Evolutionary conservation across 2,329 filamentous ascomycete species (phyloP).

Genomic region (Exophiala xenobiotica): DNA sequence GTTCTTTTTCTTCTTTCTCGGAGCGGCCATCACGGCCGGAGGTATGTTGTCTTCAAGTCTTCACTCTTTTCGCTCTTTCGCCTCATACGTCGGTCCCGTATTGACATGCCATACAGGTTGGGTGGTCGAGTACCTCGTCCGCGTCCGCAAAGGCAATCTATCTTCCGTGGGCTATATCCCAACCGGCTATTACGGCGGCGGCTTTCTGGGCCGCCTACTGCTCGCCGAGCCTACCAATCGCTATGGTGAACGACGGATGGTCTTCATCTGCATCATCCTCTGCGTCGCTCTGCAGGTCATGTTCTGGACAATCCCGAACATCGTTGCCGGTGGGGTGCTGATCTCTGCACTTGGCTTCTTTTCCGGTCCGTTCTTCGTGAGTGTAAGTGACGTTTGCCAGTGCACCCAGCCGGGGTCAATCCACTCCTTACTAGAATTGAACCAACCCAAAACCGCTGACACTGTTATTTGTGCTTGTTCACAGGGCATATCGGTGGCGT

Average conservation of each 20-base stretch:
- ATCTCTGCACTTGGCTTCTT: slow-evolving; percentile 71
- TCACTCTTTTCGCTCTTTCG: slow-evolving; percentile 53
- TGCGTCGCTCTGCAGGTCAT: slow-evolving; percentile 64
- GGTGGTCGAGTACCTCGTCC: slow-evolving; percentile 69
- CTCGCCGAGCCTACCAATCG: slow-evolving; percentile 67
- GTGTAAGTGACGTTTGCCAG: no score
- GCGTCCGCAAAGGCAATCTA: slow-evolving; percentile 63
- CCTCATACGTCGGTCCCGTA: no score
- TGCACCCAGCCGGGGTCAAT: no score
- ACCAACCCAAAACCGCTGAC: neutral
- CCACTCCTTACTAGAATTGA: no score
- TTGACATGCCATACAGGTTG: no score
- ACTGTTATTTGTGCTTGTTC: neutral
- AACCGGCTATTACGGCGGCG: slow-evolving; percentile 72
- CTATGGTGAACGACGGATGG: slow-evolving; percentile 65
- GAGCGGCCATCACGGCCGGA: slow-evolving; percentile 67
- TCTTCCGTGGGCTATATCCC: slow-evolving; percentile 73
- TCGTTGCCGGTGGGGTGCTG: slow-evolving; percentile 68
- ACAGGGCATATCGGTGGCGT: slow-evolving; percentile 14
- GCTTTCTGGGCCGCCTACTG: slow-evolving; percentile 68
- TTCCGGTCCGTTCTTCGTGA: slow-evolving; percentile 71
- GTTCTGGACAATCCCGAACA: slow-evolving; percentile 75
- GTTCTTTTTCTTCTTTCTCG: slow-evolving; percentile 72
- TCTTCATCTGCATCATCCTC: slow-evolving; percentile 60
- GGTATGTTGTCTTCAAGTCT: slow-evolving; percentile 58